Evolutionary conservation across 108 stramenopile species (phyloP), one percentile per base, ranked within the genome.

Genomic region (Seminavis robusta): DNA sequence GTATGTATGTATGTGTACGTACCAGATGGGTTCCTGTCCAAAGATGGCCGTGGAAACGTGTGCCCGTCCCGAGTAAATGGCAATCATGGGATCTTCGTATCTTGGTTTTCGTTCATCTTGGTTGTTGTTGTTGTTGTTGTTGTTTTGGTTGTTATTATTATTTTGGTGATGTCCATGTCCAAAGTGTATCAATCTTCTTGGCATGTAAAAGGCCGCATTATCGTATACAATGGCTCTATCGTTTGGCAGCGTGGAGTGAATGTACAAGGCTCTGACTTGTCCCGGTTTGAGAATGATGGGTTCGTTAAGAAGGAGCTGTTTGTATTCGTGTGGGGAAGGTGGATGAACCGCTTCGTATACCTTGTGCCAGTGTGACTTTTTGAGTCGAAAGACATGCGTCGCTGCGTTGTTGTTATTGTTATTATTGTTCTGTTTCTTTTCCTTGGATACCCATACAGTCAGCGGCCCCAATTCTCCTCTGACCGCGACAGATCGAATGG

Each of bases 191-290:
- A n/a, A n/a, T n/a, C n/a, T n/a, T n/a, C n/a, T n/a, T n/a, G n/a
- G n/a, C n/a, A n/a, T n/a, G n/a, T n/a, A n/a, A n/a, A n/a, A n/a
- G n/a, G n/a, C n/a, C n/a, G n/a, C n/a, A n/a, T 93, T 89, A 61
- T 93, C 91, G 56, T 93, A 93, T 5, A 93, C 87, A 43, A 93
- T 84, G 1, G 85, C 91, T 50, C 84, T 65, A 68, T 89, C 88
- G 11, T 83, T 82, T 7, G 69, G 70, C 0, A 70, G 65, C 9
- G 80, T 81, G 4, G 86, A 88, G 58, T 93, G 92, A 39, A 93
- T 73, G 61, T 93, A 93, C 9, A 93, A 45, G 9, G 73, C 85
- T 26, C 73, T 65, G 4, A 83, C 69, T 52, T 87, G 67, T 24
- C 86, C 86, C 4, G 92, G 92, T 45, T 63, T 63, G 15, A 93